Evolutionary conservation across 169 alveolate species (phyloP), one percentile per base, ranked within the genome.

Genomic region (Pseudocohnilembus persalinus): DNA sequence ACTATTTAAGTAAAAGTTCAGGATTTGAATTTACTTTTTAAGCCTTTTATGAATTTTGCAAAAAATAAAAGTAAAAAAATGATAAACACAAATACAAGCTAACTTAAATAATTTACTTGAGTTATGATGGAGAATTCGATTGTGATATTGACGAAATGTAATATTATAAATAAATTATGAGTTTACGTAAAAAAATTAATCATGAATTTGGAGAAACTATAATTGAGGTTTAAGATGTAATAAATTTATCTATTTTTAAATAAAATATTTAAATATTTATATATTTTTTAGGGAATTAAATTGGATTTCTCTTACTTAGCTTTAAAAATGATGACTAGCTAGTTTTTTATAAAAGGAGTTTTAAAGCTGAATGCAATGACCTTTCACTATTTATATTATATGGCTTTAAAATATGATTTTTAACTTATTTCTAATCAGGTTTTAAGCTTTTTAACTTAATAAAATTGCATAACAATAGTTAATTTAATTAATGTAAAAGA

Each of bases 21-120:
- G 84, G 84, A 24, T 49, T 79, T 29, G 84, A 79, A 31, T 79
- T 34, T 79, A 79, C 35, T n/a, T 79, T 79, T 63, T 28, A 30
- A 25, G 33, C 77, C 4, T 79, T 79, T 64, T 35, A 49, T 24
- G 29, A 64, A 49, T 79, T 79, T 31, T 49, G 35, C 20, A 49
- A 79, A 27, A 79, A 28, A 79, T 68, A 35, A 35, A 79, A 79
- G 31, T n/a, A 63, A 28, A 49, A 49, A 16, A 16, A 28, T 29
- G 32, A 31, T 28, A 79, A 29, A 28, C 33, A 79, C 30, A 73
- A 63, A 79, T 79, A 79, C 29, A 79, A 63, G 20, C 63, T 79
- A 29, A 79, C 29, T 4, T 30, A 79, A 79, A 79, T 79, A 63
- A 32, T 79, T 25, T 79, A 79, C 31, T 49, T 49, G 35, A 34